Evolutionary conservation across 805 yeast species (phyloP), one percentile per base, ranked within the genome.

Genomic region (Alloascoidea hylecoeti): DNA sequence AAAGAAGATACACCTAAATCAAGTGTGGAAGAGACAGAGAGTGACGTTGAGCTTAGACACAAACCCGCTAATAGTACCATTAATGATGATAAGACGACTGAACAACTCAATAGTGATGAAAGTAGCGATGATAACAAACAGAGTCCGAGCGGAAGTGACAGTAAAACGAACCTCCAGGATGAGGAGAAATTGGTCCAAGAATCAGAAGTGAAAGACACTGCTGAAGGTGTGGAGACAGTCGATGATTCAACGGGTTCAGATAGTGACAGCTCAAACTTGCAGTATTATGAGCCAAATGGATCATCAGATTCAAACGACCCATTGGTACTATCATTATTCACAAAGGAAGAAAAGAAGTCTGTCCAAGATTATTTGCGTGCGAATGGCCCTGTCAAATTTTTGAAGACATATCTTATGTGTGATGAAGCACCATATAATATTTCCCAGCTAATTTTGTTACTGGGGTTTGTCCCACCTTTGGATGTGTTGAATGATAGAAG

Each of bases 341-440:
- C 70, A 2, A 64, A 63, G 35, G 67, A 64, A 18, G 61, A 61
- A 18, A 58, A 70, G 12, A 50, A 63, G 4, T 62, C 58, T 36
- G 72, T 75, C 1, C 62, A 78, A 41, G 60, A 63, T 36, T 74
- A 49, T 47, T 56, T 86, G 38, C 79, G 78, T 48, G 51, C 57
- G 3, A 53, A 70, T 41, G 95, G 95, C 0, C 63, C 70, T 19
- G 57, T 65, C 42, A 53, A 58, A 40, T 85, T 85, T 47, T 52
- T 84, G 34, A 72, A 72, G 40, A 61, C 63, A 36, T 79, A 71
- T 43, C 53, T 83, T 15, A 82, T 88, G 2, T 65, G 67, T 2
- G 68, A 69, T 16, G 63, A 70, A 16, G 64, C 30, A 9, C 30
- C n/a, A 9, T 23, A 23, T n/a, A 9, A 9, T n/a, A n/a, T 23